phyloP scores from a whole-genome alignment of 2,329 filamentous ascomycete species.

The Diaporthe citri region DNA sequence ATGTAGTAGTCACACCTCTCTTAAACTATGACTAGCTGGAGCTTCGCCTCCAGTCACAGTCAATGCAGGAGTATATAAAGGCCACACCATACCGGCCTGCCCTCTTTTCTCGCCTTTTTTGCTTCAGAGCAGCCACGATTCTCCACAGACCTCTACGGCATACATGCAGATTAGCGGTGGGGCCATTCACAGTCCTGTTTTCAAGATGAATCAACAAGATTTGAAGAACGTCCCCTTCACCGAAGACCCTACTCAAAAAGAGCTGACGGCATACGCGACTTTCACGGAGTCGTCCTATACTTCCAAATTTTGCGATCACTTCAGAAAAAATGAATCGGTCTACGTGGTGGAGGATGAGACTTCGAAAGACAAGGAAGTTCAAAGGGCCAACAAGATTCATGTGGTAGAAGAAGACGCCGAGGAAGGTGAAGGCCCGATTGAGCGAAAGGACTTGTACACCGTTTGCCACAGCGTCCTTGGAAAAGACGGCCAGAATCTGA shows the following conservation, averaged over 20 bases:
- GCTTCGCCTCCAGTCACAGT: not conserved
- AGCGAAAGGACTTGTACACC: constrained; percentile 6
- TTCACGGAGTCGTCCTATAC: not conserved
- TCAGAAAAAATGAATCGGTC: not conserved
- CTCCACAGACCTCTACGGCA: not conserved
- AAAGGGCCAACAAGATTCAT: not conserved
- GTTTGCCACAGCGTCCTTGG: not conserved
- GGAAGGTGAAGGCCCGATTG: not conserved
- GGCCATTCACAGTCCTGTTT: too few relatives aligned
- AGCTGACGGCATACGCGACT: not conserved
- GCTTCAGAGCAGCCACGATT: not conserved
- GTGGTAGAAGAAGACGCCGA: not conserved
- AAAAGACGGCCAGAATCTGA: not conserved
- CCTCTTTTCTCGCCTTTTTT: not conserved
- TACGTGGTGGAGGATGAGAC: not conserved
- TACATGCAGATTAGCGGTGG: not conserved
- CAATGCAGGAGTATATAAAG: not conserved
- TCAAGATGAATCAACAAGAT: not conserved
- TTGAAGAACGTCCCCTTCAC: not conserved
- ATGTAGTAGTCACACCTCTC: not conserved
- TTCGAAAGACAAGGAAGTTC: not conserved
- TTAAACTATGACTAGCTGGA: not conserved
- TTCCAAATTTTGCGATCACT: not conserved
- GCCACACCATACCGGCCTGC: too few relatives aligned
- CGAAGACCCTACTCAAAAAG: not conserved